phyloP scores from a whole-genome alignment of 2,329 filamentous ascomycete species.

The Colletotrichum godetiae region DNA sequence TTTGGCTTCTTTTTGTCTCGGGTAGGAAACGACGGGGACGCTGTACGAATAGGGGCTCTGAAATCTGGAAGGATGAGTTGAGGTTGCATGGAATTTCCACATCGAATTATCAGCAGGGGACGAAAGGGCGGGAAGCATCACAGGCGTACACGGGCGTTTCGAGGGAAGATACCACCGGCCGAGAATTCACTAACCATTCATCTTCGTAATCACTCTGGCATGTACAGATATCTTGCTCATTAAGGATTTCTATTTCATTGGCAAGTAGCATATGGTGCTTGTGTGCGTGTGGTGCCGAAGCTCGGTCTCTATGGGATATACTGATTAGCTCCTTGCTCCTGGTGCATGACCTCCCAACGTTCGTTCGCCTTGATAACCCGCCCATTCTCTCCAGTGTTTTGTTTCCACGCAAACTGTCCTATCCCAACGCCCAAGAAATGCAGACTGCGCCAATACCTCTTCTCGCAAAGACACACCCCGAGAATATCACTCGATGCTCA shows the following conservation, averaged over 20 bases:
- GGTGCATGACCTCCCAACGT: neutral
- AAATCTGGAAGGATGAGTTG: too few species aligned
- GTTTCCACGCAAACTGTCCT: neutral
- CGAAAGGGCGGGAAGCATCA: neutral
- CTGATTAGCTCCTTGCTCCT: neutral
- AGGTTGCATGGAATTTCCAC: too few species aligned
- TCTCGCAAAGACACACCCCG: neutral
- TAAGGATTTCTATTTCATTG: neutral
- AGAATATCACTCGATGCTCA: conserved; percentile 85
- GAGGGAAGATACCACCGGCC: conserved; percentile 35
- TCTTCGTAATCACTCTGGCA: conserved; percentile 3
- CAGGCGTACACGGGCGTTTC: conserved; percentile 30
- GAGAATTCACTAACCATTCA: neutral
- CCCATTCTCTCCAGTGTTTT: neutral
- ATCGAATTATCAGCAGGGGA: neutral
- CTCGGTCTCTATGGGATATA: conserved; percentile 28
- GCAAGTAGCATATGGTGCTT: neutral
- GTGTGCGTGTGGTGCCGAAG: neutral
- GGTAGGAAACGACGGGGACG: neutral
- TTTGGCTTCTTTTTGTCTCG: neutral
- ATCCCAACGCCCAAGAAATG: neutral
- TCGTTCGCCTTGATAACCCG: neutral
- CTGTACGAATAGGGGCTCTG: neutral
- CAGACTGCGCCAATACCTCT: neutral
- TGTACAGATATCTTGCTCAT: conserved; percentile 1